phyloP scores from a whole-genome alignment of 192 early-diverging fungal species.

The Chytriomyces hyalinus region DNA sequence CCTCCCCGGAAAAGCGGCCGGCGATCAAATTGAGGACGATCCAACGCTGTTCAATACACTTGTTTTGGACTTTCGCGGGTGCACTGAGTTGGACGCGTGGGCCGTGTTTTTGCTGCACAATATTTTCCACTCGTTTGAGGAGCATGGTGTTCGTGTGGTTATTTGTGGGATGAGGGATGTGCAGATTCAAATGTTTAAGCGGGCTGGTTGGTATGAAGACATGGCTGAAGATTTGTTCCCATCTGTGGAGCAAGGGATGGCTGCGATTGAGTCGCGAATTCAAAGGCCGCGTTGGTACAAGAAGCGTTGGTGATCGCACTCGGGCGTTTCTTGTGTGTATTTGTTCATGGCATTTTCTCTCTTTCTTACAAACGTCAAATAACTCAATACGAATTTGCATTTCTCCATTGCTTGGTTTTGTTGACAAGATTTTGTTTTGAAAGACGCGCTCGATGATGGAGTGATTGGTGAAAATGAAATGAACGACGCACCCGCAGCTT shows the following conservation, averaged over 20 bases:
- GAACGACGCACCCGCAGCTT: too few species aligned
- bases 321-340: not conserved
- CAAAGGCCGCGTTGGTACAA: not conserved
- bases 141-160: not conserved
- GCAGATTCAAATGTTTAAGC: not conserved
- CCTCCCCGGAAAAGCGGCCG: not conserved
- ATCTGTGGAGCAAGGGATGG: not conserved
- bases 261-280: not conserved
- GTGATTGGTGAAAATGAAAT: too few species aligned
- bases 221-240: not conserved
- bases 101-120: conserved; percentile 25
- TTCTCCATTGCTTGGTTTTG: conserved; percentile 29
- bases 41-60: not conserved
- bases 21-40: not conserved
- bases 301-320: not conserved
- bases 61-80: conserved; percentile 8
- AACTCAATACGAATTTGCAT: not conserved
- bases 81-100: conserved; percentile 21
- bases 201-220: conserved; percentile 7
- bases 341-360: not conserved
- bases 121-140: conserved; percentile 30
- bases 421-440: conserved; percentile 32
- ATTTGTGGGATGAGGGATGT: not conserved
- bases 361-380: not conserved
- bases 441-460: conserved; percentile 4